Percentiles rank a stretch among this genome's conserved stretches.
phyloP scores from a whole-genome alignment of 2,329 filamentous ascomycete genomes.

The Fusarium chaquense region DNA sequence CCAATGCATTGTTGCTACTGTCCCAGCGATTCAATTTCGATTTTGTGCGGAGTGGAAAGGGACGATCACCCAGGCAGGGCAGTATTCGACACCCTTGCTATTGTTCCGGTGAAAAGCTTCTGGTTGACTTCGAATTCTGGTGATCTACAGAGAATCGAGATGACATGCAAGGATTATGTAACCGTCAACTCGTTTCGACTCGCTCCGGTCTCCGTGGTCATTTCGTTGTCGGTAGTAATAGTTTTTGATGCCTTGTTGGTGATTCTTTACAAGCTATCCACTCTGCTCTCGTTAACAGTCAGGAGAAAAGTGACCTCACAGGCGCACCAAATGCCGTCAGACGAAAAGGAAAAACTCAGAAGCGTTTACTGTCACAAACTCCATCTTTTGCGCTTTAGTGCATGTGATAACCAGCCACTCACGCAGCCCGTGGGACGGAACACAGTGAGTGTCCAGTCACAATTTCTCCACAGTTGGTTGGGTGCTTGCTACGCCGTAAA shows the following conservation, averaged over 20 bases:
- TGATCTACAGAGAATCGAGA: conserved; percentile 41
- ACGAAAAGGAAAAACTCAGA: conserved; percentile 10
- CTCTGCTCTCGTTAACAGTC: conserved; percentile 6
- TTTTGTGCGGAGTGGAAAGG: conserved; percentile 27
- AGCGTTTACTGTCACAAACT: neutral
- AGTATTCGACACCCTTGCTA: conserved; percentile 30
- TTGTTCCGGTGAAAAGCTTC: conserved; percentile 31
- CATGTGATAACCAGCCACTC: conserved; percentile 15
- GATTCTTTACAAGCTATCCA: conserved; percentile 31
- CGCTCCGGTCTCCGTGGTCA: conserved; percentile 36
- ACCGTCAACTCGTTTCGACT: conserved; percentile 35
- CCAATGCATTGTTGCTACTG: neutral
- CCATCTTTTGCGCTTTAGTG: conserved; percentile 20
- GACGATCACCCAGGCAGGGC: conserved; percentile 27
- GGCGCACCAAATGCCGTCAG: conserved; percentile 3
- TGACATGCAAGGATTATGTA: conserved; percentile 39
- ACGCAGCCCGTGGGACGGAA: neutral
- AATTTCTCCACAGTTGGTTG: conserved; percentile 8
- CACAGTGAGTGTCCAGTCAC: conserved; percentile 7
- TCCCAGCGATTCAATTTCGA: conserved; percentile 28
- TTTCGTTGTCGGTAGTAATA: conserved; percentile 23
- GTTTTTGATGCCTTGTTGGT: conserved; percentile 23
- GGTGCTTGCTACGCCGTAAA: neutral
- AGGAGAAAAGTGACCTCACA: conserved; percentile 13
- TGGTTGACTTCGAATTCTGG: conserved; percentile 32